phyloP scores from a whole-genome alignment of 768 basidiomycete species.

The Russula earlei region DNA sequence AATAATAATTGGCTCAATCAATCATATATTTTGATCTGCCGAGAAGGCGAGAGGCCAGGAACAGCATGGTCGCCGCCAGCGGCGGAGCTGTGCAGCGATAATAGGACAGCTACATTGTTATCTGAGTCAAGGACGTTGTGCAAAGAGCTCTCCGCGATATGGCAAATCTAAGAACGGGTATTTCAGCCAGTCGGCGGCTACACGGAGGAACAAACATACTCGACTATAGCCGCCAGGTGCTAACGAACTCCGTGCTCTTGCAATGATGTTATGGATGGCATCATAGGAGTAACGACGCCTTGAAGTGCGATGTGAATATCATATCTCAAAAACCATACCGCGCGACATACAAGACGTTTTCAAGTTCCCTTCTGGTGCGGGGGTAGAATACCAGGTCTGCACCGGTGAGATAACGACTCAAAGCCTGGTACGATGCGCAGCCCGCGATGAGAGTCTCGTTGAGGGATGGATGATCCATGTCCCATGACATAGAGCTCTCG shows the following conservation, averaged over 20 bases:
- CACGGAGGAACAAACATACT: conserved; percentile 27
- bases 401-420: conserved; percentile 63
- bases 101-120: conserved; percentile 56
- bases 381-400: conserved; percentile 66
- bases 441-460: conserved; percentile 68
- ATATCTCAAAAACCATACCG: not conserved
- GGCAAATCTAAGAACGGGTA: conserved; percentile 45
- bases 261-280: conserved; percentile 72
- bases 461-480: conserved; percentile 56
- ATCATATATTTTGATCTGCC: conserved; percentile 35
- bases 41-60: conserved; percentile 29
- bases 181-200: not conserved
- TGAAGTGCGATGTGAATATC: not conserved
- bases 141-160: conserved; percentile 64
- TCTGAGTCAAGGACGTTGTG: conserved; percentile 55
- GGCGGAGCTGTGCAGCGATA: conserved; percentile 44
- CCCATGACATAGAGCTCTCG: conserved; percentile 62
- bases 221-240: conserved; percentile 48
- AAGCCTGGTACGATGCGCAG: conserved; percentile 73
- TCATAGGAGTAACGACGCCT: conserved; percentile 73
- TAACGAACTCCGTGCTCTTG: conserved; percentile 54
- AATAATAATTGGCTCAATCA: not conserved
- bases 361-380: conserved; percentile 52
- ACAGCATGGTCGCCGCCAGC: conserved; percentile 23
- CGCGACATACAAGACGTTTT: conserved; percentile 55